Percentiles rank a stretch among this genome's conserved stretches.
phyloP scores from a whole-genome alignment of 2,329 filamentous ascomycete genomes.

The Pseudophaeomoniella oleicola region DNA sequence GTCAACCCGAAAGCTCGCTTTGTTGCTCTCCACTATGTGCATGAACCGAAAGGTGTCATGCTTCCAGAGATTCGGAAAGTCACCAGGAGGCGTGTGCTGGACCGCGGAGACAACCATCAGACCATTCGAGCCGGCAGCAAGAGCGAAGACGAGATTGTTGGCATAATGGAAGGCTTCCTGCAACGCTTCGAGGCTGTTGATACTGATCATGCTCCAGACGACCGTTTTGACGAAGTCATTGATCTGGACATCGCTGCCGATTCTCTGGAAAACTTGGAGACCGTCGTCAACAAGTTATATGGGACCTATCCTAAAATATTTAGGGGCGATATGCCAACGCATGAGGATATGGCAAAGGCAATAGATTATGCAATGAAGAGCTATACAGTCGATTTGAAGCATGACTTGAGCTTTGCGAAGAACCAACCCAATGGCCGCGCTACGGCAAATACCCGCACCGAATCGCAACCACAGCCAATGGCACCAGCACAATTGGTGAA shows the following conservation, averaged over 20 bases:
- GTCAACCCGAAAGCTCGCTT: constrained; percentile 51
- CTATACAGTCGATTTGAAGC: constrained; percentile 62
- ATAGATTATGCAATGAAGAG: constrained; percentile 60
- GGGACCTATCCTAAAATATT: constrained; percentile 66
- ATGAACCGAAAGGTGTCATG: constrained; percentile 46
- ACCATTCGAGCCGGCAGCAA: constrained; percentile 81
- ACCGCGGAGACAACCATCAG: constrained; percentile 90
- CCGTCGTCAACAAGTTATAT: constrained; percentile 55
- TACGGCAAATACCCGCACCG: constrained; percentile 11
- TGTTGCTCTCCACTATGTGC: constrained; percentile 78
- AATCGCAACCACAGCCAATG: constrained; percentile 11
- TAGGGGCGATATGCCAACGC: constrained; percentile 48
- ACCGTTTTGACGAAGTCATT: constrained; percentile 70
- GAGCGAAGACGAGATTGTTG: constrained; percentile 57
- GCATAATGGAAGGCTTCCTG: constrained; percentile 93
- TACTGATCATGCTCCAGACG: constrained; percentile 53
- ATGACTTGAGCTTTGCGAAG: constrained; percentile 53
- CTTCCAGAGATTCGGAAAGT: constrained; percentile 59
- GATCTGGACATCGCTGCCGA: constrained; percentile 62
- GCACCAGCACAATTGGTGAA: constrained; percentile 23
- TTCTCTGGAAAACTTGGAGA: constrained; percentile 80
- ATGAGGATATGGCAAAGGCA: constrained; percentile 63
- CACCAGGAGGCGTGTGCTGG: constrained; percentile 64
- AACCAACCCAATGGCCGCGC: constrained; percentile 29
- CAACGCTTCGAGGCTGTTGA: constrained; percentile 69